Evolutionary conservation across 306 rosid species (phyloP).

Genomic region (Urtica urens): DNA sequence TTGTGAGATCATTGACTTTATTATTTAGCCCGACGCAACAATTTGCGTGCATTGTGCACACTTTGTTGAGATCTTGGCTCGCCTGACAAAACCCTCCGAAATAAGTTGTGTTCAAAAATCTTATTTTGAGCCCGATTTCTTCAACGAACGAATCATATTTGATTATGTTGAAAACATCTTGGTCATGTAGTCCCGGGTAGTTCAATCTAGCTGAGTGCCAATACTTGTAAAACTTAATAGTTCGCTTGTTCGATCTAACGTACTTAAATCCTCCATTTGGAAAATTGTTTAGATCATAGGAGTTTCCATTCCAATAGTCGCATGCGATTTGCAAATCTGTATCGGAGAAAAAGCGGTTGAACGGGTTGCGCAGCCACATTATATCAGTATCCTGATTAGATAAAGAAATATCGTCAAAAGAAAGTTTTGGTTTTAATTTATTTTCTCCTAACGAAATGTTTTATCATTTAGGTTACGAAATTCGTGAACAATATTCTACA

Average conservation of each 20-base stretch:
- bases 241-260: constrained; percentile 41
- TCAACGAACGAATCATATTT: constrained; percentile 26
- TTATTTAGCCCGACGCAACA: constrained; percentile 67
- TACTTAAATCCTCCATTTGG: constrained; percentile 78
- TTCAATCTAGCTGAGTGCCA: constrained; percentile 45
- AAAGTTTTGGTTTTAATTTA: too few relatives aligned
- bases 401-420: too few relatives aligned
- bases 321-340: constrained; percentile 83
- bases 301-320: constrained; percentile 36
- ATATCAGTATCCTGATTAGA: constrained; percentile 77
- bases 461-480: too few relatives aligned
- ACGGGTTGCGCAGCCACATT: constrained; percentile 86
- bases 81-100: constrained; percentile 73
- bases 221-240: constrained; percentile 52
- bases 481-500: too few relatives aligned
- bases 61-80: constrained; percentile 30
- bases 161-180: constrained; percentile 65
- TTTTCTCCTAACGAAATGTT: too few relatives aligned
- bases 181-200: constrained; percentile 42
- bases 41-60: constrained; percentile 78
- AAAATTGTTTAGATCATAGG: constrained; percentile 22
- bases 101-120: constrained; percentile 47
- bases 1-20: constrained; percentile 56
- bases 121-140: constrained; percentile 28
- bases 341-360: constrained; percentile 32